Base-by-base conservation (phyloP, 2,329 filamentous ascomycete genomes). In the Phialophora expanda region DNA sequence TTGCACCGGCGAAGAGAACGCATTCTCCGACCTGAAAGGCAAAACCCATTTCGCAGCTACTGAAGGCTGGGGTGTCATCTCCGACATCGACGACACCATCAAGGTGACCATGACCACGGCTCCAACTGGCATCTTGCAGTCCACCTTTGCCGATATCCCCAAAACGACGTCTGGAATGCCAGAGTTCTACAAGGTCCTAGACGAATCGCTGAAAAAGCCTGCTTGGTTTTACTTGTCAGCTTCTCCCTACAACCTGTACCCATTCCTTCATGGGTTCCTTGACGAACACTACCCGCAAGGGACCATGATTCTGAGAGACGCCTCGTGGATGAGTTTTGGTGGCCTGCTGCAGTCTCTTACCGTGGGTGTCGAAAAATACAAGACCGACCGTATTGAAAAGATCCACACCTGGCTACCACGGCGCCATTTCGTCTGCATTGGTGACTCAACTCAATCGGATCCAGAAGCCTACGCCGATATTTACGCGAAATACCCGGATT, bases 11-110 rank as follows among this genome's bases (percentile, higher is more conserved):
- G 73, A 78, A 22, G 57, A 46, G 14, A 50, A 58, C 8, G 26
- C 56, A 7, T 83, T 87, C 4, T 83, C 86, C 0, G 70, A 76
- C 22, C 84, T 84, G 1, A 74, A 87, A 48, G 88, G 90, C 83
- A 85, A 86, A 66, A 96, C 92, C 0, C 85, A 88, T 20, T 93
- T 90, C 73, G 90, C 91, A 0, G 88, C 87, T 20, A 86, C 89
- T 0, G 87, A 90, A 56, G 93, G 94, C 7, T 97, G 93, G 93
- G 87, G 87, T 12, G 80, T 98, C 12, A 88, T 97, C 69, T 94
- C 90, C 46, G 94, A 98, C 73, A 87, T 98, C 71, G 95, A 98
- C 75, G 94, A 98, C 78, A 97, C 93, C 0, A 96, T 98, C 82
- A 97, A 98, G 56, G 82, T 93, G 71, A 97, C 94, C 0, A 84